These are phyloP conservation scores for Davidsoniella australis DNA, from an alignment of 2,329 filamentous ascomycete species.

Conservation along the genomic window DNA sequence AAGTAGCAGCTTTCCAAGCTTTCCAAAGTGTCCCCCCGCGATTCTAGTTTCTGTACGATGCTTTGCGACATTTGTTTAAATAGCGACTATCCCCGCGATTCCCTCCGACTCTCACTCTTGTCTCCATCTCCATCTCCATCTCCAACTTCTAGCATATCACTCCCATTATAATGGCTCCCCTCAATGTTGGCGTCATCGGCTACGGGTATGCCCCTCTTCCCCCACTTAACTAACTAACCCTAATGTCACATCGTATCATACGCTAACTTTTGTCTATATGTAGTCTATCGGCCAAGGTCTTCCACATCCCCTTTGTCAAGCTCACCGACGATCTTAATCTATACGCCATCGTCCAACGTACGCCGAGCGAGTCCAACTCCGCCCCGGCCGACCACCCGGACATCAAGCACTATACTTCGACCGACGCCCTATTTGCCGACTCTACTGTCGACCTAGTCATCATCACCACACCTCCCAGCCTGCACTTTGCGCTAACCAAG, in stretches of 20 bases:
- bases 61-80: too few relatives aligned
- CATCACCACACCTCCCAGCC: conserved; percentile 53
- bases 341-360: conserved; percentile 60
- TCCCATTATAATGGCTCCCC: conserved; percentile 15
- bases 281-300: conserved; percentile 54
- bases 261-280: conserved; percentile 10
- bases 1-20: too few relatives aligned
- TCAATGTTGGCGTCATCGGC: conserved; percentile 34
- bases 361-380: conserved; percentile 44
- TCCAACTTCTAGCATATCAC: too few relatives aligned
- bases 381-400: conserved; percentile 51
- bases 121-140: too few relatives aligned
- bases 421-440: conserved; percentile 48
- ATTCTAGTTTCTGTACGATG: too few relatives aligned
- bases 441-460: conserved; percentile 49
- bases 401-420: conserved; percentile 44
- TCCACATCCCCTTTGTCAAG: conserved; percentile 64
- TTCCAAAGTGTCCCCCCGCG: too few relatives aligned
- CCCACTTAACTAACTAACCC: background rate
- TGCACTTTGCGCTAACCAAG: conserved; percentile 50
- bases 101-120: too few relatives aligned
- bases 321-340: conserved; percentile 28
- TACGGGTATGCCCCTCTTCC: conserved; percentile 26
- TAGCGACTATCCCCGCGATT: too few relatives aligned
- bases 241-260: conserved; percentile 4